A percentile compares a stretch with the other conserved stretches of the same genome.
Evolutionary conservation across 805 yeast genomes (phyloP).

Genomic region (Barnettozyma populi): DNA sequence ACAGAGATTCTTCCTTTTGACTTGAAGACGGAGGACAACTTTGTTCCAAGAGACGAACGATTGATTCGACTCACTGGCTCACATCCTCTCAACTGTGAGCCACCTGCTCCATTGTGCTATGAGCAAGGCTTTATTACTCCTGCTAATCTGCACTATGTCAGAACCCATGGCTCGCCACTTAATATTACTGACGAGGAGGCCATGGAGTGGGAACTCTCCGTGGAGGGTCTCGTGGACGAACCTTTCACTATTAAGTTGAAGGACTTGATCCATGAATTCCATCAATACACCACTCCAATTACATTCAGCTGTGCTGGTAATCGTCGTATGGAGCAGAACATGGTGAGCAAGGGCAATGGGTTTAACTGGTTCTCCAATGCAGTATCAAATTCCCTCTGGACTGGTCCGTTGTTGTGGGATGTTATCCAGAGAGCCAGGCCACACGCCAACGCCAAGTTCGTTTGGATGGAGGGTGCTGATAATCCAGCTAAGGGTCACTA

Average conservation of each 20-base stretch:
- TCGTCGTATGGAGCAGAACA: slow-evolving; percentile 31
- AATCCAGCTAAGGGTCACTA: slow-evolving; percentile 29
- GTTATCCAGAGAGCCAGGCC: slow-evolving; percentile 26
- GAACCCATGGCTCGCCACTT: slow-evolving; percentile 33
- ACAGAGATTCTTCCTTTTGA: too few species aligned
- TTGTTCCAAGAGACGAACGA: slow-evolving; percentile 28
- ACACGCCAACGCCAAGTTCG: slow-evolving; percentile 23
- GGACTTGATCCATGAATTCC: slow-evolving; percentile 24
- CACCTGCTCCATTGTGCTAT: slow-evolving; percentile 26
- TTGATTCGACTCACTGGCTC: slow-evolving; percentile 29
- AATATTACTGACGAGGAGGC: slow-evolving; percentile 18
- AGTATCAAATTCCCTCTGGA: slow-evolving; percentile 30
- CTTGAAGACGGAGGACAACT: slow-evolving; percentile 26
- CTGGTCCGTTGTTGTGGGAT: slow-evolving; percentile 29
- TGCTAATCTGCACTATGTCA: slow-evolving; percentile 29
- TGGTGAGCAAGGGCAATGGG: slow-evolving; percentile 30
- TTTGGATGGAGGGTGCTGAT: slow-evolving; percentile 34
- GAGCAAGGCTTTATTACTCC: slow-evolving; percentile 30
- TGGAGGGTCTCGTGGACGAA: slow-evolving; percentile 28
- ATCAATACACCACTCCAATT: slow-evolving; percentile 29
- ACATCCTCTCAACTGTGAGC: slow-evolving; percentile 31
- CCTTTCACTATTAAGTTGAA: slow-evolving; percentile 24
- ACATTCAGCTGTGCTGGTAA: slow-evolving; percentile 33
- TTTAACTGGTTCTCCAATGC: slow-evolving; percentile 34
- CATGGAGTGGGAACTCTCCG: slow-evolving; percentile 25